Evolutionary conservation across 2,329 filamentous ascomycete genomes (phyloP).

Genomic region (Chaetomiaceae sp.): DNA sequence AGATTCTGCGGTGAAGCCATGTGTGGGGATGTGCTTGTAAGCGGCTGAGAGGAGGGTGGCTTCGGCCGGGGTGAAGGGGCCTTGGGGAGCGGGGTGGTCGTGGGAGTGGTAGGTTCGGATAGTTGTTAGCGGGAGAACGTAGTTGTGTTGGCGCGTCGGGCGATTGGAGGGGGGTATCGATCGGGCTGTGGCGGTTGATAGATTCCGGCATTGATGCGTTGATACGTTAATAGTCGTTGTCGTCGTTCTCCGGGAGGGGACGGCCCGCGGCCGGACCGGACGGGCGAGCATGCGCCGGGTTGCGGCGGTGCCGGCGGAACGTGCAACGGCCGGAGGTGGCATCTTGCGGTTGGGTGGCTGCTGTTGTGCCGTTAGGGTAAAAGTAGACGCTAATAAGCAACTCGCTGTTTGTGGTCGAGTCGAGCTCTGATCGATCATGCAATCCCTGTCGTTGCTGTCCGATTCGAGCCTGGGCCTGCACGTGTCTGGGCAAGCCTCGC

Average conservation of each 20-base stretch:
- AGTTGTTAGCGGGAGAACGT: background rate
- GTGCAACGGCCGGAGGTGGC: background rate
- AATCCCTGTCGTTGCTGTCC: too few relatives aligned
- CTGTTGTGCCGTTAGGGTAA: too few relatives aligned
- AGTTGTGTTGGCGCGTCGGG: background rate
- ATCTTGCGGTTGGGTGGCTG: background rate
- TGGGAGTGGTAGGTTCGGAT: constrained; percentile 65
- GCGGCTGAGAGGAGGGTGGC: constrained; percentile 75
- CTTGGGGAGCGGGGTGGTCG: constrained; percentile 58
- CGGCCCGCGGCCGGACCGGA: background rate
- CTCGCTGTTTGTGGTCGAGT: too few relatives aligned
- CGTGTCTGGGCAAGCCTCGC: background rate
- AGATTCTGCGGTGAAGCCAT: constrained; percentile 75
- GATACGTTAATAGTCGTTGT: too few relatives aligned
- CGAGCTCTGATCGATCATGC: too few relatives aligned
- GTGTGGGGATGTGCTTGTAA: constrained; percentile 68
- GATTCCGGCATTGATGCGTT: too few relatives aligned
- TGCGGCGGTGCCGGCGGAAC: constrained; percentile 6
- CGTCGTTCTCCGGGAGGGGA: background rate
- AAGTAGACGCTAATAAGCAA: too few relatives aligned
- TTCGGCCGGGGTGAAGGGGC: constrained; percentile 65
- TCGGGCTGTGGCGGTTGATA: background rate
- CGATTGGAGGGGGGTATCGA: background rate
- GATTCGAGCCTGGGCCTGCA: too few relatives aligned
- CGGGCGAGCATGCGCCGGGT: constrained; percentile 12